phyloP scores from a whole-genome alignment of 2,329 filamentous ascomycete species.

The Exophiala oligosperma region DNA sequence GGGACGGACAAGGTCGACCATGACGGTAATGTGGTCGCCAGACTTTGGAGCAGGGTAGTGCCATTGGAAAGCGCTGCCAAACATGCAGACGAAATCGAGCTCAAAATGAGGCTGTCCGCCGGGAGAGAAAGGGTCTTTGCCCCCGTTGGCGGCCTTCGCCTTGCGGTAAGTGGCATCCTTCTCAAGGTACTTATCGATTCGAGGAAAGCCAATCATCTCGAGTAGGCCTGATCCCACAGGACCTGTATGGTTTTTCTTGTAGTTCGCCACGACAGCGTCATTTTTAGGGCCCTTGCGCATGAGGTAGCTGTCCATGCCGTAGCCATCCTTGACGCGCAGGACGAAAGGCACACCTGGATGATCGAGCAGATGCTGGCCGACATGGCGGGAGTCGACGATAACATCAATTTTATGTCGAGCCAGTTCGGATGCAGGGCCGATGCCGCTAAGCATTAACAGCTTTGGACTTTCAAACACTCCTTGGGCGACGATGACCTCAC shows the following conservation, averaged over 20 bases:
- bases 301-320: slow-evolving; percentile 39
- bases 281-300: slow-evolving; percentile 39
- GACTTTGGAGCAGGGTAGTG: slow-evolving; percentile 44
- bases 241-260: slow-evolving; percentile 42
- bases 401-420: slow-evolving; percentile 53
- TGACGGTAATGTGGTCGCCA: slow-evolving; percentile 58
- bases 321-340: slow-evolving; percentile 44
- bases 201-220: slow-evolving; percentile 57
- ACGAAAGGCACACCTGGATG: slow-evolving; percentile 44
- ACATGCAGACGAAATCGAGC: slow-evolving; percentile 63
- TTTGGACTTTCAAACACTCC: slow-evolving; percentile 66
- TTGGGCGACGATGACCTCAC: slow-evolving; percentile 50
- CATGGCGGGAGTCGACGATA: slow-evolving; percentile 58
- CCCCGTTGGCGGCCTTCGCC: slow-evolving; percentile 42
- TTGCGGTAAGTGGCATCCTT: slow-evolving; percentile 50
- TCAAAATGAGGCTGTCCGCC: slow-evolving; percentile 62
- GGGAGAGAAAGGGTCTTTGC: slow-evolving; percentile 56
- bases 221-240: slow-evolving; percentile 44
- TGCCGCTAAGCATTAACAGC: slow-evolving; percentile 63
- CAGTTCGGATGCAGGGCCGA: slow-evolving; percentile 58
- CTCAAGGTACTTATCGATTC: slow-evolving; percentile 56
- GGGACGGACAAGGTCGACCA: slow-evolving; percentile 53
- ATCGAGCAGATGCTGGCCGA: slow-evolving; percentile 65
- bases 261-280: slow-evolving; percentile 37
- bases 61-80: slow-evolving; percentile 54